Evolutionary conservation across 2,329 filamentous ascomycete genomes (phyloP).

Genomic region (Pseudogymnoascus sp.): DNA sequence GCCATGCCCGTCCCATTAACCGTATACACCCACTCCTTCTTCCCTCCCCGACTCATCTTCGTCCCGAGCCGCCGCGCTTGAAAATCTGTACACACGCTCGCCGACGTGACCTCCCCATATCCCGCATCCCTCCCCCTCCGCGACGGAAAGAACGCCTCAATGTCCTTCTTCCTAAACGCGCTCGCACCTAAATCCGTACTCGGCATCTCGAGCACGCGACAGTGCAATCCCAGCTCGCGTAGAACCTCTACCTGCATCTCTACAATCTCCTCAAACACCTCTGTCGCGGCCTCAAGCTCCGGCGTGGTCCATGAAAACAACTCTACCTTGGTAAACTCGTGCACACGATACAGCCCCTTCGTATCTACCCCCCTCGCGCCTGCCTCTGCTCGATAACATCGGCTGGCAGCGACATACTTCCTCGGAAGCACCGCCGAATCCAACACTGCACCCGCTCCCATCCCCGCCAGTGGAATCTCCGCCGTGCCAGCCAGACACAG

Average conservation of each 20-base stretch:
- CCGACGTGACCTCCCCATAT: slow-evolving; percentile 90
- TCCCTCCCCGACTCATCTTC: slow-evolving; percentile 47
- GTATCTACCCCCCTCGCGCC: slow-evolving; percentile 83
- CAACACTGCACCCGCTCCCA: slow-evolving; percentile 69
- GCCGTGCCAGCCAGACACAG: slow-evolving; percentile 79
- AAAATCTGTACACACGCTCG: slow-evolving; percentile 90
- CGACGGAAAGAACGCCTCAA: slow-evolving; percentile 89
- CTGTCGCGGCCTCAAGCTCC: slow-evolving; percentile 38
- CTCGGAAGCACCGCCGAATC: slow-evolving; percentile 59
- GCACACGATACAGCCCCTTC: slow-evolving; percentile 90
- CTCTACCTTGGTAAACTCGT: slow-evolving; percentile 98
- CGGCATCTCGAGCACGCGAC: slow-evolving; percentile 89
- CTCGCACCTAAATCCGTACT: slow-evolving; percentile 79
- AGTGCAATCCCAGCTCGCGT: slow-evolving; percentile 65
- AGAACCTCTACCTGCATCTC: slow-evolving; percentile 81
- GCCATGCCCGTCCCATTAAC: slow-evolving; percentile 91
- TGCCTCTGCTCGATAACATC: slow-evolving; percentile 94
- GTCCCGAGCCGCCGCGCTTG: slow-evolving; percentile 78
- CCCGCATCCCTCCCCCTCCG: slow-evolving; percentile 56
- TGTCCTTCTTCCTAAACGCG: slow-evolving; percentile 79
- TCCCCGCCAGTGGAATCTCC: slow-evolving; percentile 87
- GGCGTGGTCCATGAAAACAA: slow-evolving; percentile 86
- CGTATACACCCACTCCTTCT: slow-evolving; percentile 70
- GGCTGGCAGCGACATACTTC: slow-evolving; percentile 72
- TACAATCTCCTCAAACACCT: slow-evolving; percentile 76